Base-by-base conservation (phyloP, 257 asterid genomes). In the Rubia yunnanensis region DNA sequence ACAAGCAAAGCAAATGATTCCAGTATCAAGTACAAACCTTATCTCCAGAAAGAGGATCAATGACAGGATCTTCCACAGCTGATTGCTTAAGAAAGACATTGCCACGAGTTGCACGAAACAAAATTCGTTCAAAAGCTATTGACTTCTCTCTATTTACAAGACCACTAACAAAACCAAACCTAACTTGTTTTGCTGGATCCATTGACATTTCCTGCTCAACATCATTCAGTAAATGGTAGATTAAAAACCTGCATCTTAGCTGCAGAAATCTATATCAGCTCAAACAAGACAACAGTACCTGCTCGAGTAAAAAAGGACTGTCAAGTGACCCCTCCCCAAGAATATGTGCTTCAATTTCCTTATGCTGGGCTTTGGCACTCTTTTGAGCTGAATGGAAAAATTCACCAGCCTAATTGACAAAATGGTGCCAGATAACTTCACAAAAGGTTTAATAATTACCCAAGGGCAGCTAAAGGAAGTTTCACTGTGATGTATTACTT, bases 31-130 rank as follows among this genome's bases (percentile, higher is more conserved):
- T 73, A 73, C 32, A 53, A 64, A 73, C 94, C 94, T 81, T 74
- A 32, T 77, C 69, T 73, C 88, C 86, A 4, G 90, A 80, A 36
- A 77, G 62, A 35, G 88, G 94, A 74, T 86, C 94, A 24, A 62
- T 67, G 55, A 86, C 86, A 70, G 81, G 75, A 67, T 73, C 85
- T 54, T 80, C 86, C 48, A 80, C 79, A 28, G 34, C 77, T 38
- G 76, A 81, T 76, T 86, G 90, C 74, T 67, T 86, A 35, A 81
- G 72, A 50, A 78, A 80, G 61, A 86, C 88, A 84, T 86, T 86
- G 66, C 94, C 94, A 71, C 86, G 81, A 65, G 88, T 85, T 67
- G 87, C 77, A 46, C 90, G 86, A 57, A 86, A 86, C 69, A 86
- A 64, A 67, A 82, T 74, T 73, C 90, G 82, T 68, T 86, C 94